Conservation (phyloP, 2,329 filamentous ascomycete species). For the Zasmidium angulare region DNA sequence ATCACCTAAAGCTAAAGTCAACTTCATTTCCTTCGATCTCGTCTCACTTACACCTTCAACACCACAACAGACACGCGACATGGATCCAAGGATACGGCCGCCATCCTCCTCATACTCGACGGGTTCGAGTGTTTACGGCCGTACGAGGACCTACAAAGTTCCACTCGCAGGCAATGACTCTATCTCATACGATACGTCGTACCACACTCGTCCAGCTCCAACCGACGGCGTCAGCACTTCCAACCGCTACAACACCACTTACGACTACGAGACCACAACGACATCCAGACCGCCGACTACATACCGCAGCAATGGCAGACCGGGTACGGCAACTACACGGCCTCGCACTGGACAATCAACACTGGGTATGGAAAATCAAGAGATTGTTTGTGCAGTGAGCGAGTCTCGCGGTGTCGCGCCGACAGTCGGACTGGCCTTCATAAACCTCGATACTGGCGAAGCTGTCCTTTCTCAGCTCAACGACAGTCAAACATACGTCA, state of each 20-base stretch:
- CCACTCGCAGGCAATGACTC: neutral
- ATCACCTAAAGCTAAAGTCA: neutral
- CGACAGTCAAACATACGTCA: conserved; percentile 88
- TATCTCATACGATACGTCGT: conserved; percentile 3
- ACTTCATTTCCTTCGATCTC: neutral
- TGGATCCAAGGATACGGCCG: conserved; percentile 5
- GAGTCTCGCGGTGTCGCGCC: conserved; percentile 86
- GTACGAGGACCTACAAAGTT: neutral
- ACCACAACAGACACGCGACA: neutral
- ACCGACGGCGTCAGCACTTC: conserved; percentile 9
- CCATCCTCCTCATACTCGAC: conserved; percentile 7
- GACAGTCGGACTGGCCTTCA: conserved; percentile 72
- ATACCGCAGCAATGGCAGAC: conserved; percentile 18
- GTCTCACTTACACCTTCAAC: neutral
- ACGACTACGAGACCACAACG: conserved; percentile 23
- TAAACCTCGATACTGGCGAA: conserved; percentile 83
- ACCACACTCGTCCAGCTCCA: neutral
- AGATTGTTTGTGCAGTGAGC: conserved; percentile 82
- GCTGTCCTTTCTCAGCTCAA: conserved; percentile 85
- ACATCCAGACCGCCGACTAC: conserved; percentile 26
- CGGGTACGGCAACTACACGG: conserved; percentile 39
- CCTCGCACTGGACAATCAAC: conserved; percentile 59
- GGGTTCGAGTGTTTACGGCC: neutral
- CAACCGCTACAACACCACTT: conserved; percentile 11
- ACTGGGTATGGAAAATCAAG: conserved; percentile 60